Percentiles rank a stretch among this genome's conserved stretches.
phyloP scores from a whole-genome alignment of 257 asterid species.

The Nicotiana benthamiana region DNA sequence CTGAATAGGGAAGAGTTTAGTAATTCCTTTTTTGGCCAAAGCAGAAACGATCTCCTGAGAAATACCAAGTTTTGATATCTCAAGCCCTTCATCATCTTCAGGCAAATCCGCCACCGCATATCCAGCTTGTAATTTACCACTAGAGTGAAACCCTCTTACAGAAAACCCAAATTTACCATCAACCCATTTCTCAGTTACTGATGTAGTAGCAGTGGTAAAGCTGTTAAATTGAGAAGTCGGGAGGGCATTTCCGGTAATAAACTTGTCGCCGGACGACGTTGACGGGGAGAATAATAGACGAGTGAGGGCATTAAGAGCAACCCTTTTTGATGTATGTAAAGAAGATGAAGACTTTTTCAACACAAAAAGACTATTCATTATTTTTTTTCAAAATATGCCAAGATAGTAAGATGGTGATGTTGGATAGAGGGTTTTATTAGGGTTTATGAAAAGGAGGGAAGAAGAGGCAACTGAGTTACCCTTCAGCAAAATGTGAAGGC shows the following conservation, averaged over 20 bases:
- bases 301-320: conserved; percentile 36
- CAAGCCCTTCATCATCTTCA: conserved; percentile 64
- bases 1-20: conserved; percentile 93
- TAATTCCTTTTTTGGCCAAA: conserved; percentile 56
- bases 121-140: conserved; percentile 33
- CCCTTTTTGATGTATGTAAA: conserved; percentile 18
- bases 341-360: conserved; percentile 41
- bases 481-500: background rate
- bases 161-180: background rate
- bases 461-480: background rate
- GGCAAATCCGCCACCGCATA: conserved; percentile 48
- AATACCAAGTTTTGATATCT: conserved; percentile 78
- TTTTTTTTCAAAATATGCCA: background rate
- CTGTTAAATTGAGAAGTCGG: conserved; percentile 13
- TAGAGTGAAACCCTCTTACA: conserved; percentile 42
- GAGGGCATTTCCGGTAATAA: conserved; percentile 13
- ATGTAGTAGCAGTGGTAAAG: conserved; percentile 11
- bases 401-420: background rate
- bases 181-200: background rate
- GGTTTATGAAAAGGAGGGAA: conserved; percentile 9
- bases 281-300: conserved; percentile 24
- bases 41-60: conserved; percentile 50
- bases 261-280: conserved; percentile 5
- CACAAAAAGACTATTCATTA: conserved; percentile 44
- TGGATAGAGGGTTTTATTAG: conserved; percentile 16